Conservation (phyloP, 352 stramenopile genomes). For the Phytophthora vignae region DNA sequence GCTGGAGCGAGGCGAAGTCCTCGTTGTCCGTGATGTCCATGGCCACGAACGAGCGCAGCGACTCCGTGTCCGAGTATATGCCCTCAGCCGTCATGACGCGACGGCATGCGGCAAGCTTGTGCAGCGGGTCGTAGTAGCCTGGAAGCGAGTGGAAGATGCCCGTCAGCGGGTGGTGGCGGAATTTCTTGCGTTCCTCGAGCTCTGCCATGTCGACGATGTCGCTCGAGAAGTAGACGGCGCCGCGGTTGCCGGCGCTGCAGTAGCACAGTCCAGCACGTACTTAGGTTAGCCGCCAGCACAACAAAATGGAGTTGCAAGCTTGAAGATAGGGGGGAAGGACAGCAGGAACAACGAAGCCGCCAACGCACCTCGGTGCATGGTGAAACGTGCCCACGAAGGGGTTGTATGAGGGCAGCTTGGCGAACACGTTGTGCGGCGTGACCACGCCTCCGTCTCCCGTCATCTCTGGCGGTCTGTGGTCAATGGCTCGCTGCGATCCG, state of each 20-base stretch:
- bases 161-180: slow-evolving; percentile 86
- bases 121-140: slow-evolving; percentile 87
- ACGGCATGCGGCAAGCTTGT: slow-evolving; percentile 79
- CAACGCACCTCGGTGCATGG: slow-evolving; percentile 81
- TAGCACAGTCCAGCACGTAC: background rate
- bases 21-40: slow-evolving; percentile 77
- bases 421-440: slow-evolving; percentile 78
- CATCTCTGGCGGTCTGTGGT: slow-evolving; percentile 19
- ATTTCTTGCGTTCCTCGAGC: slow-evolving; percentile 91
- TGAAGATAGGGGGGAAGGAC: background rate
- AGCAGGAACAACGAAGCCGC: background rate
- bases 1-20: slow-evolving; percentile 58
- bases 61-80: slow-evolving; percentile 78
- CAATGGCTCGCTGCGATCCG: slow-evolving; percentile 12
- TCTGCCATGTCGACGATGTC: slow-evolving; percentile 91
- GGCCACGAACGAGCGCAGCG: slow-evolving; percentile 79
- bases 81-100: slow-evolving; percentile 61
- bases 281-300: background rate
- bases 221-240: slow-evolving; percentile 88
- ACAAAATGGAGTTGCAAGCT: too few relatives aligned
- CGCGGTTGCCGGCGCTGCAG: slow-evolving; percentile 80
- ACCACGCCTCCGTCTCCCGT: slow-evolving; percentile 56
- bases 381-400: slow-evolving; percentile 92
- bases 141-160: slow-evolving; percentile 89
- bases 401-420: slow-evolving; percentile 87